A percentile compares a stretch with the other conserved stretches of the same genome.
These are phyloP conservation scores for Capsicum chinense DNA, from an alignment of 257 asterid genomes.

Conservation along the genomic window DNA sequence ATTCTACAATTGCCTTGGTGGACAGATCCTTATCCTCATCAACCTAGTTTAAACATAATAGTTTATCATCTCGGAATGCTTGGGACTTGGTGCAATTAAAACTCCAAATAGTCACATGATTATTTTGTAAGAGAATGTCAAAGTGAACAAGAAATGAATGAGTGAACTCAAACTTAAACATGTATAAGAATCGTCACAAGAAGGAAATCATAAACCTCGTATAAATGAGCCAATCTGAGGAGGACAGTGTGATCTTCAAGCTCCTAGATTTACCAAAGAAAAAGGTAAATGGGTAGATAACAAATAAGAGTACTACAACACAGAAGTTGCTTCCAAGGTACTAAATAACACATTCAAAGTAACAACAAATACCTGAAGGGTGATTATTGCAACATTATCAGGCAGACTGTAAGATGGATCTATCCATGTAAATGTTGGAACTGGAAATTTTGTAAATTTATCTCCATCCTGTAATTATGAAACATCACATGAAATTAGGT, in stretches of 20 bases:
- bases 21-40: conserved; percentile 92
- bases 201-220: conserved; percentile 62
- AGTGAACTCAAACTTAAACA: background rate
- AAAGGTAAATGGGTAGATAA: background rate
- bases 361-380: conserved; percentile 74
- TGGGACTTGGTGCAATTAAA: background rate
- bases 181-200: conserved; percentile 9
- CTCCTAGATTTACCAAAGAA: conserved; percentile 58
- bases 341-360: background rate
- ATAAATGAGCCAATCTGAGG: conserved; percentile 91
- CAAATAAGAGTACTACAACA: background rate
- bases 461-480: conserved; percentile 59
- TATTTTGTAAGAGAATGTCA: background rate
- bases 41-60: conserved; percentile 43
- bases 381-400: conserved; percentile 75
- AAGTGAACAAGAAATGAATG: background rate
- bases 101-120: background rate
- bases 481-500: conserved; percentile 22
- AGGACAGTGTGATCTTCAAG: conserved; percentile 70
- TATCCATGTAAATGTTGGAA: conserved; percentile 70
- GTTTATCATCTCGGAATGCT: background rate
- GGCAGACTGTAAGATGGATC: conserved; percentile 89
- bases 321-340: background rate
- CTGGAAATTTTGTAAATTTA: conserved; percentile 53
- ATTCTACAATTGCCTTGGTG: conserved; percentile 62